phyloP scores from a whole-genome alignment of 2,329 filamentous ascomycete species.

The Ophiosphaerella narmari region DNA sequence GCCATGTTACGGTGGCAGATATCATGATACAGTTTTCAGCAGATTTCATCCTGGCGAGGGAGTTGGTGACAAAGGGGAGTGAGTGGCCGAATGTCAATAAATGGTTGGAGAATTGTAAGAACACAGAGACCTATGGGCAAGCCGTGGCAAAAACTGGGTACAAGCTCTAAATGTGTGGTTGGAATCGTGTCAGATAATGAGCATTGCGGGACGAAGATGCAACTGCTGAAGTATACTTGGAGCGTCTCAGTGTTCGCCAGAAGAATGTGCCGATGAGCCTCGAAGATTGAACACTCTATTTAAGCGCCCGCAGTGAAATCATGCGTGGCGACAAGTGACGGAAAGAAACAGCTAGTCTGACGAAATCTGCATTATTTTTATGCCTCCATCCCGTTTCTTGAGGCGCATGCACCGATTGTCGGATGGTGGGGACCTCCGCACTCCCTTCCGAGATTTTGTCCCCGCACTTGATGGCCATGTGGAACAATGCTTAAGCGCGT shows the following conservation, averaged over 20 bases:
- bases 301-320: too few species aligned
- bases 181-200: too few species aligned
- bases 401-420: background rate
- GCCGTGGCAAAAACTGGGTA: conserved; percentile 50
- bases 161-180: conserved; percentile 5
- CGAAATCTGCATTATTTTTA: too few species aligned
- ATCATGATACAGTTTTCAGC: conserved; percentile 53
- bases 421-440: conserved; percentile 8
- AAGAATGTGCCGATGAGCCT: too few species aligned
- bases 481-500: background rate
- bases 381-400: too few species aligned
- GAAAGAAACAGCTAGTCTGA: too few species aligned
- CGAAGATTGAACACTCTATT: too few species aligned
- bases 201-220: too few species aligned
- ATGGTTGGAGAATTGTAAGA: conserved; percentile 47
- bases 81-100: conserved; percentile 28
- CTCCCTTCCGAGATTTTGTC: background rate
- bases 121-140: conserved; percentile 41
- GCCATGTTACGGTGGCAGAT: conserved; percentile 51
- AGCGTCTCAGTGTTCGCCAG: too few species aligned
- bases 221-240: too few species aligned
- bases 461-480: background rate
- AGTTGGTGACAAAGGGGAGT: conserved; percentile 45
- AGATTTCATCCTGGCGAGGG: conserved; percentile 47
- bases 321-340: too few species aligned